Evolutionary conservation across 2,329 filamentous ascomycete genomes (phyloP).

Genomic region (Aspergillus sp.): DNA sequence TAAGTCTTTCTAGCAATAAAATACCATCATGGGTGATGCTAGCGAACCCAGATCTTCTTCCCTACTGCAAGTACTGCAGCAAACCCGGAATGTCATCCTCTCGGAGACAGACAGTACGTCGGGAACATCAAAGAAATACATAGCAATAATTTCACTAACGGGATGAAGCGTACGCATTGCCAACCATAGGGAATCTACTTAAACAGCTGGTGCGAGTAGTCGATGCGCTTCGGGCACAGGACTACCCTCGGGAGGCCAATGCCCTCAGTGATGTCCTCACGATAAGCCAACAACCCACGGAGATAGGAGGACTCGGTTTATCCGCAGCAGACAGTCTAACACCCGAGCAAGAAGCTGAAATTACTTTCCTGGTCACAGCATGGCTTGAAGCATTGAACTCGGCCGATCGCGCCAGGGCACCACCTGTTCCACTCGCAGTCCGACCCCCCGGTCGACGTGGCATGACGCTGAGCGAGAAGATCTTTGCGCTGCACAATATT

Average conservation of each 20-base stretch:
- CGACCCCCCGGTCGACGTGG: constrained; percentile 20
- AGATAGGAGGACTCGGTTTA: constrained; percentile 23
- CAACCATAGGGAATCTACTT: neutral
- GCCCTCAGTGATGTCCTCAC: constrained; percentile 21
- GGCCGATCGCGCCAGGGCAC: constrained; percentile 19
- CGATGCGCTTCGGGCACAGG: neutral
- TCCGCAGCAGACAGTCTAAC: neutral
- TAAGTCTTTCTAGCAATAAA: neutral
- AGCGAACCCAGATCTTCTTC: neutral
- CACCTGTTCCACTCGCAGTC: constrained; percentile 7
- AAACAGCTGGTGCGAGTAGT: neutral
- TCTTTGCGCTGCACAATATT: constrained; percentile 30
- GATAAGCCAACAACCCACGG: constrained; percentile 21
- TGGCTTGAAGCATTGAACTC: constrained; percentile 35
- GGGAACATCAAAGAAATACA: neutral
- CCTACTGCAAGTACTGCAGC: neutral
- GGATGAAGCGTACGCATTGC: neutral
- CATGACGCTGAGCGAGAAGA: constrained; percentile 46
- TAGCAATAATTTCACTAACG: neutral
- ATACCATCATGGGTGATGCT: neutral
- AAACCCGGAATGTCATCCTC: neutral
- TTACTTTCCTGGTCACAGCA: constrained; percentile 28
- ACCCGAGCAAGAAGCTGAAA: constrained; percentile 20
- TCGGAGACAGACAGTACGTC: neutral
- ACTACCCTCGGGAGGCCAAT: constrained; percentile 9